Base-by-base conservation (phyloP, 2,329 filamentous ascomycete genomes). In the Hypoxylon rubiginosum region DNA sequence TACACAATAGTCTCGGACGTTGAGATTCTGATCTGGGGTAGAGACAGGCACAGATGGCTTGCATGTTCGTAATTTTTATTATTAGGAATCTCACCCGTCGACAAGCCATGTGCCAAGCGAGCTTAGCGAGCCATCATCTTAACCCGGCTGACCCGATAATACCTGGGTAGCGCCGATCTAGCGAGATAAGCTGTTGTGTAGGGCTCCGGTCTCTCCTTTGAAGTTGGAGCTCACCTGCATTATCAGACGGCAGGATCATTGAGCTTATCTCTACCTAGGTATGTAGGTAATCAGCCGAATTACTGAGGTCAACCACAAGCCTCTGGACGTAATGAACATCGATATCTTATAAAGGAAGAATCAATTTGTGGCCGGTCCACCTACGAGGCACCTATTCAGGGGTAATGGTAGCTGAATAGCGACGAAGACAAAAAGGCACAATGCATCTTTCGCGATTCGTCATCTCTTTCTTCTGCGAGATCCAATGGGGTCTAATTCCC, bases 101-200 rank as follows among this genome's bases (percentile, higher is more conserved):
- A 36, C 8, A 10, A 43, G 52, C 30, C 49, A 54, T 59, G 51
- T 58, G 54, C 58, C 56, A 67, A 63, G 61, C 64, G 28, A 58
- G 26, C 26, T 66, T 50, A 65, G 49, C 24, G 60, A 68, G 48
- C 46, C 39, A 41, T 67, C 45, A 34, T 64, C 50, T 58, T 58
- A 64, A 17, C 39, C 39, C 39, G 39, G 39, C 39, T 43, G 39
- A 58, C 32, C 53, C 55, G 59, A 66, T 51, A 54, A 58, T n/a
- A n/a, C n/a, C n/a, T n/a, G n/a, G n/a, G 7, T 66, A 61, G 63
- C 57, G 58, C 58, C 64, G 64, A 69, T 67, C 67, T 67, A 69
- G 60, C 63, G 51, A 68, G 59, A 64, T 64, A 69, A 67, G 59
- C 41, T 19, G 54, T 60, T 60, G 36, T 45, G 52, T 43, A 51